Conservation (phyloP, 2,329 filamentous ascomycete genomes). For the Tolypocladium guangdongense region DNA sequence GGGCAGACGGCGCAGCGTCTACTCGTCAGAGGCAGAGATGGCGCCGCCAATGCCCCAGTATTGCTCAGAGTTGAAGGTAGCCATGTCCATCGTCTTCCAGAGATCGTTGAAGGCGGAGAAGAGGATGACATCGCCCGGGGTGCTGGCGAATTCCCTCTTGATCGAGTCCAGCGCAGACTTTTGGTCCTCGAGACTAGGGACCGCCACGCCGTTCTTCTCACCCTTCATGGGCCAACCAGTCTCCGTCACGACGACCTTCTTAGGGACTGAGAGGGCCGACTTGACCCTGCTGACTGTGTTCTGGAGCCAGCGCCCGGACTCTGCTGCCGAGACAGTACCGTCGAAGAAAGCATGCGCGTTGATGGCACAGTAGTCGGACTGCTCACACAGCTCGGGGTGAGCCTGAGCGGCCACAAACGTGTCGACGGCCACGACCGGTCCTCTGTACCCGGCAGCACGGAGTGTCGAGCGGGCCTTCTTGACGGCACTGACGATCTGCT, state of each 20-base stretch:
- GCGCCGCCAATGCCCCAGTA: conserved; percentile 58
- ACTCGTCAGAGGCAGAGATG: conserved; percentile 9
- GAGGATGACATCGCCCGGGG: conserved; percentile 47
- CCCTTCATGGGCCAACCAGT: conserved; percentile 75
- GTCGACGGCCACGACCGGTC: conserved; percentile 70
- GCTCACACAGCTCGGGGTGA: conserved; percentile 59
- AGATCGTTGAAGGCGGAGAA: conserved; percentile 71
- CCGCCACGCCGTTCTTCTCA: conserved; percentile 50
- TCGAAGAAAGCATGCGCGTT: conserved; percentile 86
- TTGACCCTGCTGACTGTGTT: conserved; percentile 38
- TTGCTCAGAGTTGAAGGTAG: conserved; percentile 60
- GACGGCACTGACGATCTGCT: conserved; percentile 47
- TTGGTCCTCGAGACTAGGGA: conserved; percentile 60
- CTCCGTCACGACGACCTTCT: conserved; percentile 66
- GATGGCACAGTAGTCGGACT: conserved; percentile 67
- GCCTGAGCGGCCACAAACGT: conserved; percentile 58
- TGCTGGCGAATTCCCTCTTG: conserved; percentile 42
- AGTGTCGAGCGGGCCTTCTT: conserved; percentile 45
- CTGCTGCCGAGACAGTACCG: conserved; percentile 40
- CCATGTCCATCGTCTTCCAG: conserved; percentile 59
- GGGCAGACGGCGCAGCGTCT: background rate
- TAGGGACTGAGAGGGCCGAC: conserved; percentile 31
- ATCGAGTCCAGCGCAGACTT: conserved; percentile 53
- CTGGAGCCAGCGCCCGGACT: conserved; percentile 57
- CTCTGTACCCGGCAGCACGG: conserved; percentile 52